These are phyloP conservation scores for Reticulascus tulasneorum DNA, from an alignment of 2,329 filamentous ascomycete species.

Conservation along the genomic window DNA sequence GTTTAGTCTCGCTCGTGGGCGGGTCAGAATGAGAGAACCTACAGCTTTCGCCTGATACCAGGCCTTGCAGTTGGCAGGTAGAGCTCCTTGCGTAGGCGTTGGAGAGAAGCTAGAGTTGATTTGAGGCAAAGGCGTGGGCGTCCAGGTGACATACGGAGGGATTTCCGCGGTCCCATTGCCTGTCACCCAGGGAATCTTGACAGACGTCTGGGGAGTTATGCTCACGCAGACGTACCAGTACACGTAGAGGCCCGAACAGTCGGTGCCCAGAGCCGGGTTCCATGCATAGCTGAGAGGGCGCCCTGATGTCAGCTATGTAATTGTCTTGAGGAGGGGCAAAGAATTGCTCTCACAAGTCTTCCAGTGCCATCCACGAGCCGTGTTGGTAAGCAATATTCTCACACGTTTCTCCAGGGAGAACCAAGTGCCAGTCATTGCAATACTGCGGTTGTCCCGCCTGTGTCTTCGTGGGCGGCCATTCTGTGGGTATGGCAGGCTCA, in stretches of 20 bases:
- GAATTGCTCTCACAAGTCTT: not conserved
- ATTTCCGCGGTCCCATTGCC: not conserved
- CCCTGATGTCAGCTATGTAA: too few species aligned
- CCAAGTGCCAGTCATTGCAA: slow-evolving; percentile 13
- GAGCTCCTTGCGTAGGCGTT: slow-evolving; percentile 6
- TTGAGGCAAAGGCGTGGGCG: not conserved
- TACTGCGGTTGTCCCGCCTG: slow-evolving; percentile 14
- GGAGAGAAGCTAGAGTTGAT: slow-evolving; percentile 8
- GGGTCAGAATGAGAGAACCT: too few species aligned
- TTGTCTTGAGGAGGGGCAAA: too few species aligned
- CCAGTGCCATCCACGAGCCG: not conserved
- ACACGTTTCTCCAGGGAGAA: slow-evolving; percentile 6
- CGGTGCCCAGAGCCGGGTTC: slow-evolving; percentile 10
- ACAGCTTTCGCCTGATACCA: slow-evolving; percentile 10
- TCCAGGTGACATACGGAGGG: not conserved
- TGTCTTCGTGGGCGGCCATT: slow-evolving; percentile 16
- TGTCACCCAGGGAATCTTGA: not conserved
- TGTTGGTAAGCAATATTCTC: slow-evolving; percentile 4
- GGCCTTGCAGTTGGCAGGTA: slow-evolving; percentile 8
- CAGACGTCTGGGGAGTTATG: not conserved
- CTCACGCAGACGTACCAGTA: slow-evolving; percentile 8
- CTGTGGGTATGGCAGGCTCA: slow-evolving; percentile 3
- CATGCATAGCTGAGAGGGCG: too few species aligned
- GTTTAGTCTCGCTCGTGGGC: not conserved
- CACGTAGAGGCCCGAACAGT: slow-evolving; percentile 12